phyloP scores from a whole-genome alignment of 768 basidiomycete genomes.

The Amanita rubescens region DNA sequence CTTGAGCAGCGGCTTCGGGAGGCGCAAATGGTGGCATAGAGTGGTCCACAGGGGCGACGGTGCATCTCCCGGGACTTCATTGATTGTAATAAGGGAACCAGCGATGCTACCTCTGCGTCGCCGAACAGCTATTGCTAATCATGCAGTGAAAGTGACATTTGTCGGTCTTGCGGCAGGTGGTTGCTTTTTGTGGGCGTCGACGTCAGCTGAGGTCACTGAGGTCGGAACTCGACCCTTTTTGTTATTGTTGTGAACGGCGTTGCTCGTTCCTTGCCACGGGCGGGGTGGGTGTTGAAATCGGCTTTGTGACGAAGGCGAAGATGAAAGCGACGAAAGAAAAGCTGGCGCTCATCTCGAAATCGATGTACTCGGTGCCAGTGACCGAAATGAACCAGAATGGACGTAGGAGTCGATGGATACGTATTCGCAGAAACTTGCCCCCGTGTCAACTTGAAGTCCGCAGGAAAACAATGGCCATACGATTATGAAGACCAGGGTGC shows the following conservation, averaged over 20 bases:
- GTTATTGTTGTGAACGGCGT: conserved; percentile 19
- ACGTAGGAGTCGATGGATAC: conserved; percentile 18
- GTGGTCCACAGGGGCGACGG: conserved; percentile 88
- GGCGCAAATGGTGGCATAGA: conserved; percentile 83
- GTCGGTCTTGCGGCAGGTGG: conserved; percentile 40
- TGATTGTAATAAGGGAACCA: conserved; percentile 7
- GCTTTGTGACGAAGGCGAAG: not conserved
- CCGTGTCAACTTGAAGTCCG: no score
- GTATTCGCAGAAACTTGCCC: no score
- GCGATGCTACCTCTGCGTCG: conserved; percentile 34
- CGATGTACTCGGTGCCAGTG: conserved; percentile 71
- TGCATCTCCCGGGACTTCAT: conserved; percentile 42
- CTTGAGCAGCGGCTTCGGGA: conserved; percentile 14
- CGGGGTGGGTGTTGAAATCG: not conserved
- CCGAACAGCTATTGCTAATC: conserved; percentile 23
- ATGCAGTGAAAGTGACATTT: conserved; percentile 13
- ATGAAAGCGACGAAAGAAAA: conserved; percentile 10
- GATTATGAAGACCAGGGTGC: no score
- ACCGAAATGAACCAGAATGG: conserved; percentile 31
- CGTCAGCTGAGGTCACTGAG: conserved; percentile 52
- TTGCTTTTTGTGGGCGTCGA: conserved; percentile 45
- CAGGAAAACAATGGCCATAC: no score
- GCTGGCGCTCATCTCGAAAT: conserved; percentile 41
- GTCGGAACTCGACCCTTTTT: conserved; percentile 58
- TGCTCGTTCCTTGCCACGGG: not conserved